Base-by-base conservation (phyloP, 495 filamentous ascomycete species). In the Talaromyces ruber region DNA sequence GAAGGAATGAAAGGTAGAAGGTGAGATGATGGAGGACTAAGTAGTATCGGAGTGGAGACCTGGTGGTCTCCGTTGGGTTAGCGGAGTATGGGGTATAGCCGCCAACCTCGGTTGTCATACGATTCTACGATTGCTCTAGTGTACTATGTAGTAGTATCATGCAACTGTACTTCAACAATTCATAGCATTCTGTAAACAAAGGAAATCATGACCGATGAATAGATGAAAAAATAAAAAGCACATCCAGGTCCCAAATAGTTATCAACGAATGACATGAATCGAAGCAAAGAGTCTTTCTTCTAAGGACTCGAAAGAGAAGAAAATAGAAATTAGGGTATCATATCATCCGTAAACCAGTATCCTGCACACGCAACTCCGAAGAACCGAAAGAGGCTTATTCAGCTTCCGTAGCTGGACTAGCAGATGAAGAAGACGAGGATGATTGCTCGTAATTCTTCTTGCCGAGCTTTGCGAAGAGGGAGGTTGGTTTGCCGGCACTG, bases 371-470 rank as follows among this genome's bases (percentile, higher is more conserved):
- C 58, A 63, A 53, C 52, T 29, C 24, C 43, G 18, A 52, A 52
- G 22, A 1, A 22, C 14, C 16, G 43, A 21, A 47, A 47, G 2
- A n/a, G 16, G 6, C 4, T 64, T 11, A 30, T 53, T 64, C 24
- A 24, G 32, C 21, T 37, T 37, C 28, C 14, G 28, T 12, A 11
- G 51, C 51, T 14, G 51, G 51, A 54, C 21, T 26, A 28, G n/a
- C 51, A 54, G 58, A 14, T 4, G 37, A 21, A 21, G 47, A 66
- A 21, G 71, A 68, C 3, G 71, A 67, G 30, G 70, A 60, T 0
- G 73, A 77, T 64, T 77, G 75, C 62, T 80, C 77, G 59, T 76
- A 77, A 65, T 71, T 80, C 70, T 80, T 80, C 76, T 80, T 80
- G 64, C 77, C 77, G 24, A 80, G 70, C 65, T 80, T 80, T 34